These are phyloP conservation scores for Cyclotella choctawhatcheeana DNA, from an alignment of 108 stramenopile species.

Conservation along the genomic window DNA sequence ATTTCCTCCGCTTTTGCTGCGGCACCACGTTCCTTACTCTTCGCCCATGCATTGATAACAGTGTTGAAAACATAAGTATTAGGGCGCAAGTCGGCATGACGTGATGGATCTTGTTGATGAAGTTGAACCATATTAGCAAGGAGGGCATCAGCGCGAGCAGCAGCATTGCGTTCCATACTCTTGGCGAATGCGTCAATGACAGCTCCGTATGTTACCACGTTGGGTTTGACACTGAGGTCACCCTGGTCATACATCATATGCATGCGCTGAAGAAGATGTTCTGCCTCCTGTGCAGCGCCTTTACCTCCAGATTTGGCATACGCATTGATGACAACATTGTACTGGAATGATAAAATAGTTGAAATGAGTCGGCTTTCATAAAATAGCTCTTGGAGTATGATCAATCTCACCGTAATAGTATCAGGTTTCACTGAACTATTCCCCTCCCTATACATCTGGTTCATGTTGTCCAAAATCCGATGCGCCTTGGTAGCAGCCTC, in stretches of 20 bases:
- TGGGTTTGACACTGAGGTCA: constrained; percentile 67
- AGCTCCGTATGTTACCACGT: constrained; percentile 69
- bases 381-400: no score
- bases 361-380: no score
- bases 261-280: constrained; percentile 63
- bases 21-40: constrained; percentile 66
- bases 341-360: constrained; percentile 20
- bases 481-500: constrained; percentile 75
- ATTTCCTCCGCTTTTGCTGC: constrained; percentile 89
- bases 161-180: constrained; percentile 76
- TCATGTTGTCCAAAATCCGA: constrained; percentile 75
- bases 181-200: constrained; percentile 89
- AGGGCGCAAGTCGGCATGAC: constrained; percentile 72
- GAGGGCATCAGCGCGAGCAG: constrained; percentile 76
- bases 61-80: constrained; percentile 87
- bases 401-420: constrained; percentile 46
- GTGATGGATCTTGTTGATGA: constrained; percentile 76
- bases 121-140: constrained; percentile 82
- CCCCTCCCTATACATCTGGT: constrained; percentile 60
- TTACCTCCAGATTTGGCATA: constrained; percentile 70
- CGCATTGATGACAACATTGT: constrained; percentile 68
- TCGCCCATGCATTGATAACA: constrained; percentile 75
- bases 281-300: constrained; percentile 60
- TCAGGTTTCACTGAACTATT: constrained; percentile 58
- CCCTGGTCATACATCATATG: constrained; percentile 65